A percentile compares a stretch with the other conserved stretches of the same genome.
These are phyloP conservation scores for Lyophyllum atratum DNA, from an alignment of 768 basidiomycete genomes.

Conservation along the genomic window DNA sequence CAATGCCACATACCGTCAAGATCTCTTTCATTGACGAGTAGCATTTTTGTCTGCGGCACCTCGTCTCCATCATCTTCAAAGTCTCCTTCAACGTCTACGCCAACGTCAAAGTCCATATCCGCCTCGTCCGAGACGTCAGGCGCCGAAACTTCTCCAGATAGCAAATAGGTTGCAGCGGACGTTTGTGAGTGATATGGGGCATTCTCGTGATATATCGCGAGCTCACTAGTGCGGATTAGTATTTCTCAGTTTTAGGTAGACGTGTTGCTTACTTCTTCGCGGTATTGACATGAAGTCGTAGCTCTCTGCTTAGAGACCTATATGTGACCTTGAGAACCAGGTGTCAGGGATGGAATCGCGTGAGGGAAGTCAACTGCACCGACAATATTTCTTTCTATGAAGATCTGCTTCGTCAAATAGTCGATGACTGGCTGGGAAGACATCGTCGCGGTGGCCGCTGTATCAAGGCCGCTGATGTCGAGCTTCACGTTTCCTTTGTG, in stretches of 20 bases:
- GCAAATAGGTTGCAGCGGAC: constrained; percentile 68
- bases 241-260: not conserved
- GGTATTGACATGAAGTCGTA: constrained; percentile 71
- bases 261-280: constrained; percentile 69
- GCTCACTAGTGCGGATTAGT: constrained; percentile 46
- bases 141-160: constrained; percentile 56
- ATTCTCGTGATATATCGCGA: constrained; percentile 57
- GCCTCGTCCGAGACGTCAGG: constrained; percentile 26
- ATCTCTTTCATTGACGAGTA: constrained; percentile 63
- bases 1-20: constrained; percentile 55
- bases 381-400: constrained; percentile 53
- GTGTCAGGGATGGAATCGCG: not conserved
- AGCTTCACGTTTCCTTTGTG: not conserved
- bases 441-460: constrained; percentile 31
- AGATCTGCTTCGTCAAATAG: constrained; percentile 51
- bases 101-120: constrained; percentile 41
- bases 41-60: constrained; percentile 48
- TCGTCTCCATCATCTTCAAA: constrained; percentile 42
- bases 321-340: constrained; percentile 66
- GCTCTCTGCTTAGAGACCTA: constrained; percentile 70
- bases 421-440: constrained; percentile 43
- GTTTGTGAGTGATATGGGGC: constrained; percentile 41
- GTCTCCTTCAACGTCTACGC: constrained; percentile 28
- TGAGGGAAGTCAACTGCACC: constrained; percentile 8
- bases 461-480: not conserved